Base-by-base conservation (phyloP, 2,329 filamentous ascomycete species). In the Mariannaea sp. region DNA sequence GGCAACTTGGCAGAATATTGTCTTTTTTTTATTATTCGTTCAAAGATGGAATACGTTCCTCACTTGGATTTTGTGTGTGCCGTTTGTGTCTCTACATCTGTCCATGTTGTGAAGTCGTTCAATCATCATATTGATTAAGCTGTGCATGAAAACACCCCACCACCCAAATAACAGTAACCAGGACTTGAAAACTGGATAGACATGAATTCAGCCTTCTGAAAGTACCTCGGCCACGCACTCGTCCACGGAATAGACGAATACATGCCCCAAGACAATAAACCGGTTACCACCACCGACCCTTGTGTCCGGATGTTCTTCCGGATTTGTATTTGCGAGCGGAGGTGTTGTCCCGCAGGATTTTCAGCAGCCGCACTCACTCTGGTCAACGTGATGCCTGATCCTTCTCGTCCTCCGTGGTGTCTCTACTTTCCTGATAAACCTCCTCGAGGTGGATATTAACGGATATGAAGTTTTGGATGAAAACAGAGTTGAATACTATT, bases 1-100 rank as follows among this genome's bases (percentile, higher is more conserved):
- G 65, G 58, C 58, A 57, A 62, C 58, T 58, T 59, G 61, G 49
- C 57, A 65, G 60, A 62, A 61, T 57, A 24, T 55, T 54, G 26
- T 33, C 56, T 65, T 65, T 61, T 47, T 60, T n/a, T n/a, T n/a
- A n/a, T 65, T 43, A 48, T 49, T 39, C 29, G 59, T 65, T 65
- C 47, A 65, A 35, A 29, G 38, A 38, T 39, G 46, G 29, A 32
- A n/a, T 4, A n/a, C 13, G 29, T 32, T 12, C 9, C 13, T 12
- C 9, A 12, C 9, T 32, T 5, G 26, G 7, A 12, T 29, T 29
- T 29, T 29, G 12, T 7, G 7, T n/a, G 5, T 10, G 29, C 13
- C 5, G 29, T 4, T 32, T 32, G 5, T 32, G 13, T 32, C 9
- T 13, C 13, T 13, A n/a, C 7, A 4, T 5, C 9, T 32, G 13